phyloP scores from a whole-genome alignment of 768 basidiomycete species.

The Macrocybe gigantea region DNA sequence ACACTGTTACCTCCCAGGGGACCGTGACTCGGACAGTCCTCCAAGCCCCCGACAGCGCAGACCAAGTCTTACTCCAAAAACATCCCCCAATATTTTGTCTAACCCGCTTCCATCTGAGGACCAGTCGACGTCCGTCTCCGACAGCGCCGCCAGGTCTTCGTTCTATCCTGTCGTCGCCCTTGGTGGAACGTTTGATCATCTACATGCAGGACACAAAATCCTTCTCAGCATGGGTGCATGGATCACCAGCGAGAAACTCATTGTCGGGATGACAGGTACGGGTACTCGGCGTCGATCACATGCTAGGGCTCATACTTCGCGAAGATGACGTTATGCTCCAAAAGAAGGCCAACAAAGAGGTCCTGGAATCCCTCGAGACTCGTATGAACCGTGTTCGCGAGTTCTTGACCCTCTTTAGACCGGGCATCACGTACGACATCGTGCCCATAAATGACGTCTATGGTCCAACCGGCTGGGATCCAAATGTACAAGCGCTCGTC shows the following conservation, averaged over 20 bases:
- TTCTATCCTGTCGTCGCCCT: slow-evolving; percentile 70
- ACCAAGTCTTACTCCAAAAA: not conserved
- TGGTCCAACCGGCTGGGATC: slow-evolving; percentile 86
- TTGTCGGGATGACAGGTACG: slow-evolving; percentile 85
- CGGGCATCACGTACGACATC: slow-evolving; percentile 57
- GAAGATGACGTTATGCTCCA: slow-evolving; percentile 65
- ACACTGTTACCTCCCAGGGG: slow-evolving; percentile 28
- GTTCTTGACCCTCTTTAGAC: slow-evolving; percentile 70
- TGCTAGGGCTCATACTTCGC: not conserved
- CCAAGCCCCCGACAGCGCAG: too few species aligned
- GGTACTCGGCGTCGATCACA: slow-evolving; percentile 9
- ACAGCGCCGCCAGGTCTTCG: slow-evolving; percentile 9
- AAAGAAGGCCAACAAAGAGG: slow-evolving; percentile 64
- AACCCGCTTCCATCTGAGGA: not conserved
- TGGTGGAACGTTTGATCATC: slow-evolving; percentile 97
- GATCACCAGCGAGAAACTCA: slow-evolving; percentile 73
- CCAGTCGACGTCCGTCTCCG: too few species aligned
- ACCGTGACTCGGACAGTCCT: slow-evolving; percentile 6
- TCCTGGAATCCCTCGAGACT: slow-evolving; percentile 54
- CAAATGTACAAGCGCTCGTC: slow-evolving; percentile 86
- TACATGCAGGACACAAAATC: slow-evolving; percentile 97
- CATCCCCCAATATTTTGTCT: slow-evolving; percentile 3
- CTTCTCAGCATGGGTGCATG: slow-evolving; percentile 89
- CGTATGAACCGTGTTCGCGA: slow-evolving; percentile 54
- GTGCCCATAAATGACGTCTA: slow-evolving; percentile 80